A percentile compares a stretch with the other conserved stretches of the same genome.
Evolutionary conservation across 1,139 yeast species (phyloP).

Genomic region (Chernovozyma sophiae-reginae): DNA sequence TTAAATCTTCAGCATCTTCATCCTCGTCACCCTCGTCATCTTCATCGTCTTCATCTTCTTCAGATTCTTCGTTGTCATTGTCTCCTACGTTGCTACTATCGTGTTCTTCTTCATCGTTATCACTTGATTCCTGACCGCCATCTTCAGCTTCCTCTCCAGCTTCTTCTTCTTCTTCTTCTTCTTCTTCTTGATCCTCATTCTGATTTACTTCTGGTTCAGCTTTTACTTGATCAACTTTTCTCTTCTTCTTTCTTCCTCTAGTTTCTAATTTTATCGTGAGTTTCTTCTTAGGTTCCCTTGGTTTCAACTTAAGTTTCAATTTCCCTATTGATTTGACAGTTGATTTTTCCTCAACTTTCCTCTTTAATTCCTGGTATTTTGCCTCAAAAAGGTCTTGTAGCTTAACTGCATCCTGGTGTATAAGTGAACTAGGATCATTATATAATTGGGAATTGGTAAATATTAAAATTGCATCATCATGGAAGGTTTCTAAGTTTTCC

Average conservation of each 20-base stretch:
- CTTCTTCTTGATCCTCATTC: slow-evolving; percentile 13
- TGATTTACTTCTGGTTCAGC: slow-evolving; percentile 16
- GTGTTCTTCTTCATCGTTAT: slow-evolving; percentile 14
- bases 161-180: slow-evolving; percentile 8
- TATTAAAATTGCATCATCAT: slow-evolving; percentile 45
- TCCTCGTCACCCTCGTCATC: slow-evolving; percentile 9
- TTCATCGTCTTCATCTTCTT: slow-evolving; percentile 8
- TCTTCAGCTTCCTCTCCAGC: slow-evolving; percentile 7
- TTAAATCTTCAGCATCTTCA: slow-evolving; percentile 9
- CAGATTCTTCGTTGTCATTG: slow-evolving; percentile 7
- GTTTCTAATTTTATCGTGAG: slow-evolving; percentile 19
- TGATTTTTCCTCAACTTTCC: slow-evolving; percentile 11
- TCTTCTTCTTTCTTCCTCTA: slow-evolving; percentile 19
- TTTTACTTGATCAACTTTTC: slow-evolving; percentile 12
- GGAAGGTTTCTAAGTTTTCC: slow-evolving; percentile 44
- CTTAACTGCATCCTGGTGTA: slow-evolving; percentile 52
- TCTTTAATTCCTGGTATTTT: slow-evolving; percentile 24
- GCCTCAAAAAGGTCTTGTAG: slow-evolving; percentile 34
- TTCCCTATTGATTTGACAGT: slow-evolving; percentile 11
- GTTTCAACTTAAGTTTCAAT: slow-evolving; percentile 25
- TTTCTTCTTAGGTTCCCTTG: slow-evolving; percentile 12
- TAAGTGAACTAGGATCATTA: slow-evolving; percentile 52
- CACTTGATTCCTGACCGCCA: slow-evolving; percentile 15
- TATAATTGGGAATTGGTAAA: slow-evolving; percentile 57
- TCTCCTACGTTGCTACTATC: slow-evolving; percentile 9